Evolutionary conservation across 2,329 filamentous ascomycete genomes (phyloP).

Genomic region (Aspergillus brunneoviolaceus): DNA sequence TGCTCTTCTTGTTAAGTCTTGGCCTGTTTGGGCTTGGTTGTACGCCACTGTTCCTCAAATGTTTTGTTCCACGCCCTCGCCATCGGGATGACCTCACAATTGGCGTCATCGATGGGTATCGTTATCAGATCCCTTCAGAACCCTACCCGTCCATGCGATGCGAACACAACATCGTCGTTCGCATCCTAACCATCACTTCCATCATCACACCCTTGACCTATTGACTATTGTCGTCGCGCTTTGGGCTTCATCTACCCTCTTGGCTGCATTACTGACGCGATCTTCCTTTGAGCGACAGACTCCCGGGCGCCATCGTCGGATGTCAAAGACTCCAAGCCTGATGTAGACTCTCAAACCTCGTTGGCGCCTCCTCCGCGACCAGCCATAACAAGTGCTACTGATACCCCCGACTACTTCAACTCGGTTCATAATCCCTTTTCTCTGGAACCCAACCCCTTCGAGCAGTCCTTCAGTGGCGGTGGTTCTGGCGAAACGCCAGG

Average conservation of each 20-base stretch:
- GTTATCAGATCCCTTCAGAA: conserved; percentile 18
- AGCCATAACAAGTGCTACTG: conserved; percentile 50
- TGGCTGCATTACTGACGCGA: conserved; percentile 24
- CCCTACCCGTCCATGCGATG: background rate
- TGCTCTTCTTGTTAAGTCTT: conserved; percentile 16
- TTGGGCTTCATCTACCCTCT: background rate
- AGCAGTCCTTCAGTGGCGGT: conserved; percentile 75
- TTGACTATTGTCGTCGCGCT: conserved; percentile 7
- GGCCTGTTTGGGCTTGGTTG: conserved; percentile 31
- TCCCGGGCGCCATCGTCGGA: conserved; percentile 34
- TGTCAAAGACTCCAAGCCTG: conserved; percentile 36
- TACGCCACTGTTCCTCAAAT: conserved; percentile 31
- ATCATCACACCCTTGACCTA: background rate
- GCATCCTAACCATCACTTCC: conserved; percentile 3
- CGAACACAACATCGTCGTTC: conserved; percentile 9
- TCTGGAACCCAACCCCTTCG: conserved; percentile 90
- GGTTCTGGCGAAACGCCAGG: conserved; percentile 71
- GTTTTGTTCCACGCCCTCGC: conserved; percentile 27
- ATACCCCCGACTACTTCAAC: conserved; percentile 70
- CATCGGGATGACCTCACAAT: conserved; percentile 39
- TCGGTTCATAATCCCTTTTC: conserved; percentile 55
- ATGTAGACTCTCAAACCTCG: conserved; percentile 62
- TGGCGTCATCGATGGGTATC: conserved; percentile 36
- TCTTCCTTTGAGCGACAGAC: conserved; percentile 22
- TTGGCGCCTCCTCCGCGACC: conserved; percentile 69